Percentiles rank a stretch among this genome's conserved stretches.
Evolutionary conservation across 495 filamentous ascomycete species (phyloP).

Genomic region (Endocarpon pusillum): DNA sequence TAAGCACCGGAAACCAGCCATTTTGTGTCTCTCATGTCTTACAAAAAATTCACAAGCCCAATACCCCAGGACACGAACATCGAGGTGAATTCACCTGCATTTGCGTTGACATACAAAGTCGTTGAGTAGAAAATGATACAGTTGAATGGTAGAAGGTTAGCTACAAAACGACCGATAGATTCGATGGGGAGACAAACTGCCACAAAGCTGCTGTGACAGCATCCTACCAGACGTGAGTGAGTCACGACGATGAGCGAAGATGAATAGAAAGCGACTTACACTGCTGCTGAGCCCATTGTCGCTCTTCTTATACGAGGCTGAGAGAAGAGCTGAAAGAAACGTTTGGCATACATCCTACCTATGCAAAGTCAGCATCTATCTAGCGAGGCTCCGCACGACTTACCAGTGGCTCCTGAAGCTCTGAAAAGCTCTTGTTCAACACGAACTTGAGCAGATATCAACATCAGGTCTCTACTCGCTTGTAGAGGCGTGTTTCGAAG

Average conservation of each 20-base stretch:
- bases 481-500: conserved; percentile 51
- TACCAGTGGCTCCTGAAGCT: too few species aligned
- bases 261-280: too few species aligned
- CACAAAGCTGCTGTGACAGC: conserved; percentile 59
- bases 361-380: too few species aligned
- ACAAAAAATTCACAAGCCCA: conserved; percentile 29
- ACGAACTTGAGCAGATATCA: conserved; percentile 42
- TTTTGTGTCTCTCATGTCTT: too few species aligned
- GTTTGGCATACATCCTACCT: too few species aligned
- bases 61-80: conserved; percentile 50
- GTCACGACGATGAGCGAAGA: too few species aligned
- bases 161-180: not conserved
- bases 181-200: conserved; percentile 17
- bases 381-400: too few species aligned
- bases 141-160: conserved; percentile 22
- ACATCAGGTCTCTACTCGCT: conserved; percentile 62
- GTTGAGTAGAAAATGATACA: conserved; percentile 57
- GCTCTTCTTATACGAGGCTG: too few species aligned
- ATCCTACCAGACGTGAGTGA: conserved; percentile 24
- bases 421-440: conserved; percentile 20
- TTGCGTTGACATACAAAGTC: conserved; percentile 40
- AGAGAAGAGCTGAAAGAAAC: too few species aligned
- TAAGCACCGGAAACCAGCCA: too few species aligned
- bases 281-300: too few species aligned
- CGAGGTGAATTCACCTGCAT: conserved; percentile 29